Conservation (phyloP, 257 asterid species). For the Nicotiana paniculata region DNA sequence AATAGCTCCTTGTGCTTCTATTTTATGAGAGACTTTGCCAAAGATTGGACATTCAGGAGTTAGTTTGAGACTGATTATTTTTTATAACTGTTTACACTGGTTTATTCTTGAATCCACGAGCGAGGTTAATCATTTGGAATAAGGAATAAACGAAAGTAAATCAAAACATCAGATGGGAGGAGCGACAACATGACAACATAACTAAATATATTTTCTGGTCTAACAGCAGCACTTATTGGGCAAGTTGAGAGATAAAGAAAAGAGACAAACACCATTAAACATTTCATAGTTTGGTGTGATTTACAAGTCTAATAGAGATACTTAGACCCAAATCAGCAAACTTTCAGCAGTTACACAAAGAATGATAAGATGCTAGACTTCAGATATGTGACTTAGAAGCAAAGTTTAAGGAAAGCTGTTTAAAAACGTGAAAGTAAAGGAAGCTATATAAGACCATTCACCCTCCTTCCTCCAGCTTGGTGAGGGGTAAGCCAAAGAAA, state of each 20-base stretch:
- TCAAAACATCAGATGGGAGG: background rate
- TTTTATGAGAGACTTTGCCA: background rate
- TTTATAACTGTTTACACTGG: no score
- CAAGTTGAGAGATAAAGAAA: no score
- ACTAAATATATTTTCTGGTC: no score
- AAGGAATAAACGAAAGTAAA: background rate
- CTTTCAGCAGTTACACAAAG: no score
- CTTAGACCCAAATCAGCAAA: no score
- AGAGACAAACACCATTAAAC: no score
- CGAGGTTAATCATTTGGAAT: background rate
- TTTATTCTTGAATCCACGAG: background rate
- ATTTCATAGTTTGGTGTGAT: no score
- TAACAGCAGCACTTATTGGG: no score
- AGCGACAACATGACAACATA: background rate
- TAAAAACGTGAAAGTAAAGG: background rate
- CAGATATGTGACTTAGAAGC: background rate
- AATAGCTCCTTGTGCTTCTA: background rate
- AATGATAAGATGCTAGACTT: no score
- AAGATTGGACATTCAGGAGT: background rate
- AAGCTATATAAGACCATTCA: background rate
- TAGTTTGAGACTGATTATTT: background rate
- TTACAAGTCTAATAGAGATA: no score
- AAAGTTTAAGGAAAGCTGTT: background rate
- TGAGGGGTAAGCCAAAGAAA: background rate
- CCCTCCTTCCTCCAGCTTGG: background rate